phyloP scores from a whole-genome alignment of 164 flowering plant genomes.

The Aristolochia contorta region DNA sequence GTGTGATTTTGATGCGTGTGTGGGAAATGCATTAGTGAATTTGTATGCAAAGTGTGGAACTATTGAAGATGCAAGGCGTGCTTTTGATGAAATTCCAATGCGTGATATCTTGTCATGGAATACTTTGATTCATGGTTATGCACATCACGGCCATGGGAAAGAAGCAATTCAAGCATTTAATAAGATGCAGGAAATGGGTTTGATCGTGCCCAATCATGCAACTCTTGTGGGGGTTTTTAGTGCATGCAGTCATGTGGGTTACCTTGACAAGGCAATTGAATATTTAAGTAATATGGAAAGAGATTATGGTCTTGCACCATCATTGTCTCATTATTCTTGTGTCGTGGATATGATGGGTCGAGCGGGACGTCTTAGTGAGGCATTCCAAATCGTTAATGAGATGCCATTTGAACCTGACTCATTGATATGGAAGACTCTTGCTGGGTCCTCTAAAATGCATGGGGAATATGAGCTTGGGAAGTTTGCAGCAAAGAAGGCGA shows the following conservation, averaged over 20 bases:
- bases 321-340: constrained; percentile 14
- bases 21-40: constrained; percentile 14
- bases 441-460: constrained; percentile 13
- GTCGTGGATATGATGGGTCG: constrained; percentile 15
- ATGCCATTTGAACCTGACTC: constrained; percentile 18
- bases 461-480: constrained; percentile 12
- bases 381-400: constrained; percentile 6
- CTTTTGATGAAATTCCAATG: constrained; percentile 11
- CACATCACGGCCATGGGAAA: constrained; percentile 14
- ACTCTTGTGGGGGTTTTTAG: constrained; percentile 13
- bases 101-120: constrained; percentile 17
- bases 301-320: constrained; percentile 10
- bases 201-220: constrained; percentile 9
- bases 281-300: constrained; percentile 11
- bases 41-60: constrained; percentile 17
- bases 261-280: constrained; percentile 8
- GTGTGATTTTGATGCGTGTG: constrained; percentile 10
- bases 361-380: constrained; percentile 16
- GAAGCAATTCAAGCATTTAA: constrained; percentile 12
- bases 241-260: constrained; percentile 19
- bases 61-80: constrained; percentile 7
- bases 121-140: constrained; percentile 17
- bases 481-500: constrained; percentile 12
- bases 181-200: constrained; percentile 10
- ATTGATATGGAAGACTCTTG: constrained; percentile 16